These are phyloP conservation scores for Magnaporthiopsis rhizophila DNA, from an alignment of 2,329 filamentous ascomycete genomes.

Conservation along the genomic window DNA sequence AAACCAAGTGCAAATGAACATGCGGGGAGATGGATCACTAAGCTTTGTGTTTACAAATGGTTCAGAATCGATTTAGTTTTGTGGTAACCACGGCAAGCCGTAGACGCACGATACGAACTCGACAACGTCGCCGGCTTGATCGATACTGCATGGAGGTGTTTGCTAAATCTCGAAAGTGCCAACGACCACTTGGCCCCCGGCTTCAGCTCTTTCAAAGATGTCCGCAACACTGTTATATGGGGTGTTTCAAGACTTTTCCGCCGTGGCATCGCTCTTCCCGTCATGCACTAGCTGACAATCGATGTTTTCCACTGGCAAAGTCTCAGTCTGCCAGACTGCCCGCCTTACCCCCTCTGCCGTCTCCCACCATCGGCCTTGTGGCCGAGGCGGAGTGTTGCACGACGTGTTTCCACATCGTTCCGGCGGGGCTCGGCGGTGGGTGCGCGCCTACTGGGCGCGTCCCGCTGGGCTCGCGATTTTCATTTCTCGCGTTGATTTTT, in stretches of 20 bases:
- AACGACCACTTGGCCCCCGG: constrained; percentile 9
- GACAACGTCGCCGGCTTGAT: background rate
- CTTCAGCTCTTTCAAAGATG: background rate
- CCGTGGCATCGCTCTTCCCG: background rate
- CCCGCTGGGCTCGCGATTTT: constrained; percentile 1
- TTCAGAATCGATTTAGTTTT: background rate
- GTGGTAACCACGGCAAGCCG: background rate
- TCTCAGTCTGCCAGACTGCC: background rate
- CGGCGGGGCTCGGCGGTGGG: background rate
- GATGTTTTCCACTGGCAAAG: background rate
- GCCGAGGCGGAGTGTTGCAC: background rate
- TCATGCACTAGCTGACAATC: background rate
- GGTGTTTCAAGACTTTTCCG: background rate
- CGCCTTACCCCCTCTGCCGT: background rate
- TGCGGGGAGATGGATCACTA: background rate
- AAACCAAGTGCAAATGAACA: background rate
- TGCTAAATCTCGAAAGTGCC: background rate
- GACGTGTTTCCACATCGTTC: background rate
- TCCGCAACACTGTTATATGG: background rate
- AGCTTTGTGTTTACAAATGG: background rate
- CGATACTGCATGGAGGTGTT: background rate
- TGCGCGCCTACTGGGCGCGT: background rate
- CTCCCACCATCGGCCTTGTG: background rate
- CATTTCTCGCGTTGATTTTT: background rate
- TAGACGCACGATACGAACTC: background rate